Evolutionary conservation across 345 rosid species (phyloP).

Genomic region (Eucalyptus marginata): DNA sequence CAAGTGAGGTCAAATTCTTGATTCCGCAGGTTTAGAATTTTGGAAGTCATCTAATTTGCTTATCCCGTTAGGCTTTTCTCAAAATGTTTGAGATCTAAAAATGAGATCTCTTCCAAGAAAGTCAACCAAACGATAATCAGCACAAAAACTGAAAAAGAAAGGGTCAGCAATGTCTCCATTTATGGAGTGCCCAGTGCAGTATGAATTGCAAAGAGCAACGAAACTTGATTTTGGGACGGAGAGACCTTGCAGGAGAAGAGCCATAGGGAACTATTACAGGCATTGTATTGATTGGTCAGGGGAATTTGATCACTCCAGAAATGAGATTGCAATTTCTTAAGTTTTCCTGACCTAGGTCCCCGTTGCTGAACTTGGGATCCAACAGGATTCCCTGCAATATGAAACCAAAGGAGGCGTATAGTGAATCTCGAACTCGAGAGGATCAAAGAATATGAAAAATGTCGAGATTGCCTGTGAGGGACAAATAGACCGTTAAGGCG

Average conservation of each 20-base stretch:
- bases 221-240: background rate
- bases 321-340: background rate
- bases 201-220: background rate
- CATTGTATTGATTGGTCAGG: background rate
- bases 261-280: background rate
- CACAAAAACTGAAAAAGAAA: background rate
- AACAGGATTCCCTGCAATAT: background rate
- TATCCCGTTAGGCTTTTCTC: background rate
- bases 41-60: background rate
- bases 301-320: background rate
- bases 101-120: background rate
- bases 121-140: background rate
- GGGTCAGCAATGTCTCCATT: background rate
- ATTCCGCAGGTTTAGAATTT: background rate
- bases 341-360: background rate
- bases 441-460: background rate
- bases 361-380: background rate
- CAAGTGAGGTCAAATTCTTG: background rate
- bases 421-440: background rate
- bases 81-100: background rate
- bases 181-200: background rate
- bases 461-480: accelerated
- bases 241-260: background rate
- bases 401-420: background rate
- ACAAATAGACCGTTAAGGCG: accelerated